Percentiles rank a stretch among this genome's conserved stretches.
These are phyloP conservation scores for Plasmodium chabaudi DNA, from an alignment of 169 alveolate species.

Conservation along the genomic window DNA sequence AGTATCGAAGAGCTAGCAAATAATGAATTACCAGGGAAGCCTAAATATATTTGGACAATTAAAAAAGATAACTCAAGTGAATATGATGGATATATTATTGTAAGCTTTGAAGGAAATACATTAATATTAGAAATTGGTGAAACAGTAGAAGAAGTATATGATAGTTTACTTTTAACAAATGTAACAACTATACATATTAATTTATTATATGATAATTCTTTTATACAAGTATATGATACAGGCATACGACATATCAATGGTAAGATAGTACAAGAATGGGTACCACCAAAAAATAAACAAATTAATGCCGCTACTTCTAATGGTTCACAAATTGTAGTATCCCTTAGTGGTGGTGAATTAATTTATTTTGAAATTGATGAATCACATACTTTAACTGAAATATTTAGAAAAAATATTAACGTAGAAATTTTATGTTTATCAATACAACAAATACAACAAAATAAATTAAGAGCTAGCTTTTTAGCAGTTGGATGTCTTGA, in stretches of 20 bases:
- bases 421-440: slow-evolving; percentile 92
- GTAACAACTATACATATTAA: slow-evolving; percentile 90
- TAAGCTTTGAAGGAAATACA: slow-evolving; percentile 95
- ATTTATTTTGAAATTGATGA: slow-evolving; percentile 95
- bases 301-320: slow-evolving; percentile 94
- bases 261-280: slow-evolving; percentile 86
- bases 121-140: slow-evolving; percentile 96
- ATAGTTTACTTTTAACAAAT: slow-evolving; percentile 90
- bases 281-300: slow-evolving; percentile 87
- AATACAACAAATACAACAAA: slow-evolving; percentile 92
- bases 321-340: slow-evolving; percentile 92
- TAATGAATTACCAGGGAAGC: slow-evolving; percentile 96
- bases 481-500: slow-evolving; percentile 96
- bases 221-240: slow-evolving; percentile 93
- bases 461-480: slow-evolving; percentile 93
- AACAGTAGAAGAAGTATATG: slow-evolving; percentile 93
- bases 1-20: slow-evolving; percentile 96
- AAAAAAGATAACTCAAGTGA: slow-evolving; percentile 86
- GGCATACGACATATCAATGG: slow-evolving; percentile 92
- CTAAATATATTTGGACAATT: slow-evolving; percentile 96
- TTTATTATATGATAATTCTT: slow-evolving; percentile 90
- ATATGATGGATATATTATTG: slow-evolving; percentile 92
- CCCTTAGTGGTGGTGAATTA: slow-evolving; percentile 93
- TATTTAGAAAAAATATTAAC: slow-evolving; percentile 84
- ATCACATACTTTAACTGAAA: slow-evolving; percentile 90